Evolutionary conservation across 371 early-diverging fungal genomes (phyloP), one percentile per base, ranked within the genome.

Genomic region (Apophysomyces variabilis): DNA sequence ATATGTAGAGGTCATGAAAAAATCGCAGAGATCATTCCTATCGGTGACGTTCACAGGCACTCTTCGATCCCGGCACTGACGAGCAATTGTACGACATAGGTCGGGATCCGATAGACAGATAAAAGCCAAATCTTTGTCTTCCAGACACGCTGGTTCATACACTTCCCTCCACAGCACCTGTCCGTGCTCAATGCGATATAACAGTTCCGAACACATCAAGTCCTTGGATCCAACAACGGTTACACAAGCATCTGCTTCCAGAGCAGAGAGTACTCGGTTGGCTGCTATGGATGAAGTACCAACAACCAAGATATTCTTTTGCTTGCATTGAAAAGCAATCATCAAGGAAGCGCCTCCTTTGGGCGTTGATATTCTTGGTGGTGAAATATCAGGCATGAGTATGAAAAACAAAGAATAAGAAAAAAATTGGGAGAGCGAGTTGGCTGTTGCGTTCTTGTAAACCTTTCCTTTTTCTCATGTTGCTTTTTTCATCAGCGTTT

Each of bases 1-100:
- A 65, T 88, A 85, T 21, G 84, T 89, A 11, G 92, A 89, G 64
- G 91, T 91, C 85, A 93, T 92, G 78, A 86, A 92, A 66, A 94
- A 93, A 61, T 94, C 92, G 65, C 90, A 93, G 12, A 90, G 73
- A 9, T 92, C 89, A 36, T 86, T 87, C 60, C 82, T 84, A 66
- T 94, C 94, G 0, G 92, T 86, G n/a, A 90, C 91, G 62, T 94
- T 94, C 62, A 93, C 88, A 13, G 91, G 91, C 16, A 92, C 86
- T 26, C 85, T 76, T 6, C 66, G 73, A 14, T 59, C 57, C 57
- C 85, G 76, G 60, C 89, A 86, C 9, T 76, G 62, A 5, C 61
- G 57, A 12, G 85, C 90, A 35, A 92, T 84, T 70, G 57, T 9
- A 46, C 58, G 18, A 81, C 89, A 39, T 87, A 76, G n/a, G 41